phyloP scores from a whole-genome alignment of 2,329 filamentous ascomycete species.

The Penicillium sumatraense region DNA sequence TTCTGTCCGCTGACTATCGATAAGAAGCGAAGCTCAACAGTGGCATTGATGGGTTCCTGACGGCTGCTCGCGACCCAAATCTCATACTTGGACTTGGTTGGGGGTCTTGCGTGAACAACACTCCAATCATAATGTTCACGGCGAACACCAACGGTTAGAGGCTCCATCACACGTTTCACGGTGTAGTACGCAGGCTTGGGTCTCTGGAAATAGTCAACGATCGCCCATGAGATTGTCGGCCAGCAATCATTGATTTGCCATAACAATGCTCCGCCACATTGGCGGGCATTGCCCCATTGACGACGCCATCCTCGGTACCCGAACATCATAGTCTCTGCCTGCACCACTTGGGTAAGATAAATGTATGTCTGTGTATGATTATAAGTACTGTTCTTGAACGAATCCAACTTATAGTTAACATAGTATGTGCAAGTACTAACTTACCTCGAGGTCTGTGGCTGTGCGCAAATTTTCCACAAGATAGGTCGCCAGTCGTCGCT shows the following conservation, averaged over 20 bases:
- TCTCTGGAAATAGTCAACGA: constrained; percentile 3
- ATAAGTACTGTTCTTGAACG: background rate
- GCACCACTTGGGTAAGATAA: background rate
- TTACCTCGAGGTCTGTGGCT: constrained; percentile 47
- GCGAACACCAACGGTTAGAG: background rate
- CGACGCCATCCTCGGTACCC: constrained; percentile 10
- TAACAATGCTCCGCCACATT: constrained; percentile 35
- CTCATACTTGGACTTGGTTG: constrained; percentile 57
- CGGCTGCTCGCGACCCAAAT: constrained; percentile 60
- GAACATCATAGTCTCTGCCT: constrained; percentile 1
- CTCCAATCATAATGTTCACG: constrained; percentile 57
- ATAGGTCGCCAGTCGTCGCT: constrained; percentile 83
- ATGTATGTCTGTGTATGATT: constrained; percentile 55
- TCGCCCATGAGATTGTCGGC: constrained; percentile 13
- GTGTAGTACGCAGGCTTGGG: constrained; percentile 2
- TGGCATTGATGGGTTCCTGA: constrained; percentile 33
- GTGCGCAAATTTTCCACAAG: constrained; percentile 84
- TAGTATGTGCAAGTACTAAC: background rate
- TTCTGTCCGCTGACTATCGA: constrained; percentile 59
- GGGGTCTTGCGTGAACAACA: constrained; percentile 61
- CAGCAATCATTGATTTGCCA: constrained; percentile 17
- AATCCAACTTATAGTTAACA: background rate
- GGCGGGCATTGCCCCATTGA: constrained; percentile 41
- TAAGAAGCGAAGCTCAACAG: constrained; percentile 54
- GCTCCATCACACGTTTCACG: background rate